A percentile compares a stretch with the other conserved stretches of the same genome.
These are phyloP conservation scores for Fistulinella cinereoalba DNA, from an alignment of 1,284 basidiomycete species.

Conservation along the genomic window DNA sequence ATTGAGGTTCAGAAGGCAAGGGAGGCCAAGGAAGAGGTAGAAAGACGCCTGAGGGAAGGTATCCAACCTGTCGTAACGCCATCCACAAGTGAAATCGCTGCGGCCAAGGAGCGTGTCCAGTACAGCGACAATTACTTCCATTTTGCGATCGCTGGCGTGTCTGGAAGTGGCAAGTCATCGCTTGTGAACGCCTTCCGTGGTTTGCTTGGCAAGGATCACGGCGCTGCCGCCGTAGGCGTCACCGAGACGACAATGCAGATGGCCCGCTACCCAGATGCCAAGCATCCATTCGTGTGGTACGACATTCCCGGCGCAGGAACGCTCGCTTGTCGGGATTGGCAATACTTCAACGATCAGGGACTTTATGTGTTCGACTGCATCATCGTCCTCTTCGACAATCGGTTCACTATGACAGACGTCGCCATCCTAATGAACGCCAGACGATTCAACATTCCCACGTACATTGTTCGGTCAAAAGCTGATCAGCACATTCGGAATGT, in stretches of 20 bases:
- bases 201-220: conserved; percentile 3
- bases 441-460: conserved; percentile 18
- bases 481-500: conserved; percentile 23
- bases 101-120: conserved; percentile 3
- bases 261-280: conserved; percentile 16
- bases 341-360: conserved; percentile 23
- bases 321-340: conserved; percentile 20
- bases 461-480: conserved; percentile 22
- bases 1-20: conserved; percentile 13
- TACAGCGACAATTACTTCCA: conserved; percentile 18
- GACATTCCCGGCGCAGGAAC: conserved; percentile 21
- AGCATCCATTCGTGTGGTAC: conserved; percentile 19
- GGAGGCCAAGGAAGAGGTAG: conserved; percentile 10
- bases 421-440: conserved; percentile 20
- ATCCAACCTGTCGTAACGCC: conserved; percentile 17
- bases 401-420: conserved; percentile 20
- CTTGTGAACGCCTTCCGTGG: conserved; percentile 20
- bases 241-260: conserved; percentile 15
- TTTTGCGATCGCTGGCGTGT: conserved; percentile 14
- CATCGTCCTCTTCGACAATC: conserved; percentile 23
- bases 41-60: conserved; percentile 15
- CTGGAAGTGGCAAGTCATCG: conserved; percentile 19
- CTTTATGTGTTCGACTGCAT: conserved; percentile 22
- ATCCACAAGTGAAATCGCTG: background rate
- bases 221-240: conserved; percentile 19